Evolutionary conservation across 2,329 filamentous ascomycete genomes (phyloP).

Genomic region (Orbilia oligospora): DNA sequence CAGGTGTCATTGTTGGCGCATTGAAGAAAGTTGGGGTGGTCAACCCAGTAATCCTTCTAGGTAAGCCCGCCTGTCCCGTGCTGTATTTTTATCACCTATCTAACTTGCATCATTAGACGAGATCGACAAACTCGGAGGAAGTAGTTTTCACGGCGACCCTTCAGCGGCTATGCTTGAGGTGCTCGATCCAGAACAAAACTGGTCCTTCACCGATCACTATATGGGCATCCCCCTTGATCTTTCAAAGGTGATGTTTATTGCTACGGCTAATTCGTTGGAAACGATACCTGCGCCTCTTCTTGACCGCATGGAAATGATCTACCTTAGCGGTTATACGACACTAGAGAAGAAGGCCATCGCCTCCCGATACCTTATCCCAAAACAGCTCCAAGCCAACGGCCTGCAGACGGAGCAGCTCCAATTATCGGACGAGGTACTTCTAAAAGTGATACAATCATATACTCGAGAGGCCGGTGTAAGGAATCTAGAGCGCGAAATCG

Average conservation of each 20-base stretch:
- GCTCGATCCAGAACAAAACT: conserved; percentile 95
- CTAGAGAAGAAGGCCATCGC: conserved; percentile 97
- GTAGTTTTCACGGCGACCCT: conserved; percentile 94
- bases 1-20: conserved; percentile 91
- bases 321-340: conserved; percentile 94
- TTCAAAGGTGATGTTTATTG: conserved; percentile 96
- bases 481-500: conserved; percentile 95
- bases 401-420: conserved; percentile 81
- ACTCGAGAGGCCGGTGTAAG: conserved; percentile 96
- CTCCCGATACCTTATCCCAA: conserved; percentile 91
- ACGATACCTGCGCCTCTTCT: conserved; percentile 94
- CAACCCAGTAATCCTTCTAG: conserved; percentile 91
- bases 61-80: conserved; percentile 54
- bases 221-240: conserved; percentile 95
- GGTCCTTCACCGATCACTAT: conserved; percentile 95
- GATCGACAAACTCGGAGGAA: conserved; percentile 94
- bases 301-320: conserved; percentile 97
- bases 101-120: conserved; percentile 74
- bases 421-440: conserved; percentile 86
- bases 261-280: conserved; percentile 93
- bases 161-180: conserved; percentile 98
- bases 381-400: conserved; percentile 93
- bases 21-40: conserved; percentile 94
- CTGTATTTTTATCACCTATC: not conserved
- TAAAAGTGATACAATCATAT: conserved; percentile 96